phyloP scores from a whole-genome alignment of 2,329 filamentous ascomycete species.

The Myriosclerotinia duriaeana region DNA sequence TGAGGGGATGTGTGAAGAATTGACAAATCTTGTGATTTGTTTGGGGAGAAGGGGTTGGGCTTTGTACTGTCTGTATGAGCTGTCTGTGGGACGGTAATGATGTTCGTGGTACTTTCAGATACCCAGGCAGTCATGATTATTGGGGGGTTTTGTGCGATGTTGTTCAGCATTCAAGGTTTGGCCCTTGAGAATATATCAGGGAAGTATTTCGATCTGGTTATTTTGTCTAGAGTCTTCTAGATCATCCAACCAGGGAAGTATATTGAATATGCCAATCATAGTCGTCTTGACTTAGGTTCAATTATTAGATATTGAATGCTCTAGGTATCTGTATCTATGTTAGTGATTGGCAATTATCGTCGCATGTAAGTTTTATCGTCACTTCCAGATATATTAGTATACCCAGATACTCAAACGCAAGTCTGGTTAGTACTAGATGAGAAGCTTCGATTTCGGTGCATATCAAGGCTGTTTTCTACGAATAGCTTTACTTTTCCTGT shows the following conservation, averaged over 20 bases:
- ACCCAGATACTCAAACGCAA: no score
- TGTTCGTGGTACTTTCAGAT: neutral
- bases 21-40: constrained; percentile 5
- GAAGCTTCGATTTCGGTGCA: no score
- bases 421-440: no score
- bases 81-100: neutral
- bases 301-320: no score
- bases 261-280: no score
- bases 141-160: neutral
- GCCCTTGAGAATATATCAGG: neutral
- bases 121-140: neutral
- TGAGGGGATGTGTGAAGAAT: neutral
- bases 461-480: no score
- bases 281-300: no score
- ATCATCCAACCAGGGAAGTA: neutral
- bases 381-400: no score
- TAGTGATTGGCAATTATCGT: no score
- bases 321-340: no score
- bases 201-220: neutral
- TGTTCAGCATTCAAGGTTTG: neutral
- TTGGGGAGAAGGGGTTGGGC: neutral
- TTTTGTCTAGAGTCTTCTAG: neutral
- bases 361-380: no score
- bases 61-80: neutral
- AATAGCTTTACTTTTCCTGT: no score